These are phyloP conservation scores for Boletus reticuloceps DNA, from an alignment of 768 basidiomycete species.

Conservation along the genomic window DNA sequence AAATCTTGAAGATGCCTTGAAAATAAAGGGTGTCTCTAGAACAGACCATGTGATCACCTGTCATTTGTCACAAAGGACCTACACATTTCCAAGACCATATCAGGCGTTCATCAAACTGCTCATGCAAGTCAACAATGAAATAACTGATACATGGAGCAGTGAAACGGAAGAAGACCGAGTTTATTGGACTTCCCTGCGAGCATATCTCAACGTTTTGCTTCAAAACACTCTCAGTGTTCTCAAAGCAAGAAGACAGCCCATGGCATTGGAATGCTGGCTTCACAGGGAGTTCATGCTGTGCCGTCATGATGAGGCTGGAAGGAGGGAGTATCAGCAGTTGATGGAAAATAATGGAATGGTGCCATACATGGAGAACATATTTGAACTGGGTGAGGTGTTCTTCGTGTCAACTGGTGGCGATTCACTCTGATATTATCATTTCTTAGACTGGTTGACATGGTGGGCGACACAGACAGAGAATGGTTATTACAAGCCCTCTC, in stretches of 20 bases:
- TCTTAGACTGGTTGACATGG: too few species aligned
- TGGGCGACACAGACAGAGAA: too few species aligned
- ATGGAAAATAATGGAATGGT: neutral
- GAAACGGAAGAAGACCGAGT: neutral
- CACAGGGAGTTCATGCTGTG: slow-evolving; percentile 10
- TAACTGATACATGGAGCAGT: neutral
- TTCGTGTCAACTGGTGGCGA: neutral
- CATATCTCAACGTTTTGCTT: neutral
- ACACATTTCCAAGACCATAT: neutral
- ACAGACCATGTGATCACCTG: neutral
- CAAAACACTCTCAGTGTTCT: neutral
- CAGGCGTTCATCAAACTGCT: neutral
- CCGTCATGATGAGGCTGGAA: neutral
- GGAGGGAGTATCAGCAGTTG: neutral
- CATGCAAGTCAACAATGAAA: neutral
- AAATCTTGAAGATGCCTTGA: neutral
- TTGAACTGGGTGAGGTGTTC: neutral
- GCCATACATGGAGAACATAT: neutral
- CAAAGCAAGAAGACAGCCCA: neutral
- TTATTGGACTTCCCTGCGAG: slow-evolving; percentile 1
- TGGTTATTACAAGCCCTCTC: too few species aligned
- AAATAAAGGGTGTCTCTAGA: neutral
- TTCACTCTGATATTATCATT: too few species aligned
- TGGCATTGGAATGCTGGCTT: neutral
- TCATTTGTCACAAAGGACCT: neutral